Evolutionary conservation across 2,329 filamentous ascomycete species (phyloP).

Genomic region (Talaromyces funiculosus): DNA sequence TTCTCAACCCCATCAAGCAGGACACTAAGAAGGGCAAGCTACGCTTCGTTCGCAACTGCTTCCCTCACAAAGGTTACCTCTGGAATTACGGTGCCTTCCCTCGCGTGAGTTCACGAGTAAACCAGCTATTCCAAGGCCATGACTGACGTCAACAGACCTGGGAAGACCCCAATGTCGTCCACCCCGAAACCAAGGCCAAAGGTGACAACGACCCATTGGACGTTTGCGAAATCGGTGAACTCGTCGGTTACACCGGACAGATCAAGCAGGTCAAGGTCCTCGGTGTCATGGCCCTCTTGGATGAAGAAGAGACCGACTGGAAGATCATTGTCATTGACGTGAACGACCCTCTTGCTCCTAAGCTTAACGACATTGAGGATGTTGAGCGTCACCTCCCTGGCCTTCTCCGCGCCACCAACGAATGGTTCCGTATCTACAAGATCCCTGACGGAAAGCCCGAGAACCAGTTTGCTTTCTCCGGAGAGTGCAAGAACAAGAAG

Average conservation of each 20-base stretch:
- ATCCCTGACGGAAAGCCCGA: constrained; percentile 99
- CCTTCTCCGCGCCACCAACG: constrained; percentile 93
- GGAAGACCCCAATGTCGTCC: constrained; percentile 93
- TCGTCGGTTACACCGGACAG: constrained; percentile 92
- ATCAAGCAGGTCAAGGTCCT: constrained; percentile 99
- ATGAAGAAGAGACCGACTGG: constrained; percentile 99
- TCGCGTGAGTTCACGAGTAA: constrained; percentile 56
- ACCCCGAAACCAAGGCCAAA: constrained; percentile 99
- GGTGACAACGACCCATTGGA: constrained; percentile 99
- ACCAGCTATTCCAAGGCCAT: neutral
- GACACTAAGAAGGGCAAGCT: constrained; percentile 99
- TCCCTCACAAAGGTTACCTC: constrained; percentile 99
- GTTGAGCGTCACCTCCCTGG: constrained; percentile 97
- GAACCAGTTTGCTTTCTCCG: constrained; percentile 99
- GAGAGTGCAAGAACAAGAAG: constrained; percentile 99
- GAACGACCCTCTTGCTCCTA: constrained; percentile 91
- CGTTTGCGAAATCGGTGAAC: constrained; percentile 98
- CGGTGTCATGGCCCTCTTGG: constrained; percentile 97
- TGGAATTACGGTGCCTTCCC: constrained; percentile 99
- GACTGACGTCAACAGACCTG: constrained; percentile 62
- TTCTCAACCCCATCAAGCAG: constrained; percentile 98
- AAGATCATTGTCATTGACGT: constrained; percentile 99
- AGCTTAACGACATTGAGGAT: constrained; percentile 98
- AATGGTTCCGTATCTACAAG: constrained; percentile 99
- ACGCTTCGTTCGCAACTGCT: constrained; percentile 99